Percentiles rank a stretch among this genome's conserved stretches.
phyloP scores from a whole-genome alignment of 805 yeast species.

The Wickerhamiella dianesei region DNA sequence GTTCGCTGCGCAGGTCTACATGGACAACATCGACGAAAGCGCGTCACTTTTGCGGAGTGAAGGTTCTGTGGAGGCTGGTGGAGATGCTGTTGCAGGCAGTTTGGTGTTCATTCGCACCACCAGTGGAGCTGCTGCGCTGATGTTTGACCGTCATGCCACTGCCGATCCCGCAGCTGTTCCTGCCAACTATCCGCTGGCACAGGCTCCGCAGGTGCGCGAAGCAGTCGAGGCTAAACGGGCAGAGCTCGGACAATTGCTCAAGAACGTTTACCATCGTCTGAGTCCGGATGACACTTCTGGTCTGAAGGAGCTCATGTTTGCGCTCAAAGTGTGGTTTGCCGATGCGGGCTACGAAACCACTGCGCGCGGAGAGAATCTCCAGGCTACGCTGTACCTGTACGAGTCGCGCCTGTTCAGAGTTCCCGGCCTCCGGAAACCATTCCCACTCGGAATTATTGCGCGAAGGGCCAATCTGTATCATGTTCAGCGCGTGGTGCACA shows the following conservation, averaged over 20 bases:
- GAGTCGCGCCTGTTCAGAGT: constrained; percentile 49
- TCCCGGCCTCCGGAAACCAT: constrained; percentile 50
- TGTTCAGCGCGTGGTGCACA: constrained; percentile 55
- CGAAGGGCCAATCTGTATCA: constrained; percentile 63
- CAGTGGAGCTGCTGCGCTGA: constrained; percentile 50
- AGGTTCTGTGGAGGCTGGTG: not conserved
- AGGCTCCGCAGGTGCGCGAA: not conserved
- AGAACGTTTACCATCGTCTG: constrained; percentile 39
- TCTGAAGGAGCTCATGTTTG: constrained; percentile 47
- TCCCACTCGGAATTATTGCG: constrained; percentile 66
- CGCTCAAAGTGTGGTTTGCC: constrained; percentile 61
- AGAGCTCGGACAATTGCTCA: constrained; percentile 1
- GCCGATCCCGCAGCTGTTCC: not conserved
- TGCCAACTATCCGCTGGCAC: not conserved
- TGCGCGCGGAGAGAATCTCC: constrained; percentile 40
- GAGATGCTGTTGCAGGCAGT: constrained; percentile 44
- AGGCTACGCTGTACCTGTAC: constrained; percentile 41
- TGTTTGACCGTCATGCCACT: constrained; percentile 14
- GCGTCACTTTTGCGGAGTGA: not conserved
- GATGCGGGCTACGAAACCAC: constrained; percentile 67
- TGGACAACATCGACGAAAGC: not conserved
- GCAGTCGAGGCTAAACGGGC: constrained; percentile 1
- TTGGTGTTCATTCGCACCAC: constrained; percentile 45
- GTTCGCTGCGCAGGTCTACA: constrained; percentile 47
- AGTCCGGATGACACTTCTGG: constrained; percentile 50